Percentiles rank a stretch among this genome's conserved stretches.
Evolutionary conservation across 2,329 filamentous ascomycete genomes (phyloP).

Genomic region (Aureobasidium vineae): DNA sequence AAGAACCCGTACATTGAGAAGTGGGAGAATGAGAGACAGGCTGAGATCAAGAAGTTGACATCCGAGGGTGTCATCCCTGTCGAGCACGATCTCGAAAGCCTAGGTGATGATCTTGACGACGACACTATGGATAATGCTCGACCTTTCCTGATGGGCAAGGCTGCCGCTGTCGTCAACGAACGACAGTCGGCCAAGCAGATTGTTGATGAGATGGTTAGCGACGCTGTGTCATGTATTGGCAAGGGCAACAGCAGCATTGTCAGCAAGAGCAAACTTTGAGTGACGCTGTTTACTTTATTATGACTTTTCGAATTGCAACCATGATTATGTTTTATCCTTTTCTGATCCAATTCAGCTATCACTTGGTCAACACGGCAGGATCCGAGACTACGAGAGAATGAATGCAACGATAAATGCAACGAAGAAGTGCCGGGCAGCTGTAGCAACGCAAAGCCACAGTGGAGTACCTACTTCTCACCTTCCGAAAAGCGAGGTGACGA

Average conservation of each 20-base stretch:
- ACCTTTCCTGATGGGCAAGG: constrained; percentile 95
- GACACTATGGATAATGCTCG: constrained; percentile 89
- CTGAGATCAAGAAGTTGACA: constrained; percentile 91
- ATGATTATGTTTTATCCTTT: constrained; percentile 1
- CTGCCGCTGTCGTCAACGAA: constrained; percentile 88
- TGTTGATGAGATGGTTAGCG: constrained; percentile 87
- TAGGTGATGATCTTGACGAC: constrained; percentile 65
- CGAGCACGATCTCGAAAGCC: constrained; percentile 87
- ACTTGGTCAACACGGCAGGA: too few species aligned
- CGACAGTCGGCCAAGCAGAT: constrained; percentile 88
- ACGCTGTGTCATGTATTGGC: constrained; percentile 54
- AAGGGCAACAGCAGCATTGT: constrained; percentile 35
- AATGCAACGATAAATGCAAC: neutral
- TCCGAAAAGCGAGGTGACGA: neutral
- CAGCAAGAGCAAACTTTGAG: constrained; percentile 40
- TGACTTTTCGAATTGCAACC: neutral
- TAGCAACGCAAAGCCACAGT: neutral
- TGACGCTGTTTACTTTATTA: neutral
- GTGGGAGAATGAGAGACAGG: constrained; percentile 89
- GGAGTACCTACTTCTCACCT: neutral
- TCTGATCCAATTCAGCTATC: neutral
- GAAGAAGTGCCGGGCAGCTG: neutral
- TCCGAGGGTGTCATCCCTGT: constrained; percentile 88
- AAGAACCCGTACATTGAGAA: constrained; percentile 91
- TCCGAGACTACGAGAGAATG: too few species aligned